phyloP scores from a whole-genome alignment of 306 rosid species.

The Hippophae tibetana region DNA sequence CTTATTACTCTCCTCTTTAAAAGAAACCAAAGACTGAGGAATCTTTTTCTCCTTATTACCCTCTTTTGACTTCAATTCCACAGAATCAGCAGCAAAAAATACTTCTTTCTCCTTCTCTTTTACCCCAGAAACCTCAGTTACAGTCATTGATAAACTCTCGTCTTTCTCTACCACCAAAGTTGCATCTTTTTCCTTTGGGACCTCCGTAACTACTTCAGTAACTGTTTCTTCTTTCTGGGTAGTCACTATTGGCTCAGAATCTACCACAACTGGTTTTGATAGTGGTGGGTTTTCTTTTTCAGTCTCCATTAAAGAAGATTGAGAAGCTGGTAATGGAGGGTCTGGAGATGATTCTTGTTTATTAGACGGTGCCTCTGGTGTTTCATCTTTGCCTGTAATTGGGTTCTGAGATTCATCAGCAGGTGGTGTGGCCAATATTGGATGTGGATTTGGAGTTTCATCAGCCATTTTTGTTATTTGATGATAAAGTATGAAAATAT shows the following conservation, averaged over 20 bases:
- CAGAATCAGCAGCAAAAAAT: slow-evolving; percentile 18
- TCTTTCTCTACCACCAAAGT: slow-evolving; percentile 19
- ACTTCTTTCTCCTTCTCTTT: slow-evolving; percentile 18
- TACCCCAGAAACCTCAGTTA: slow-evolving; percentile 4
- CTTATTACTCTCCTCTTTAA: slow-evolving; percentile 76
- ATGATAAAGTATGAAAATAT: too few species aligned
- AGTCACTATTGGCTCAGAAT: neutral
- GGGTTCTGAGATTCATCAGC: too few species aligned
- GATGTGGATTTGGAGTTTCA: too few species aligned
- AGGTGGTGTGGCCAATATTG: too few species aligned
- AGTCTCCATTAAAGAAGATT: neutral
- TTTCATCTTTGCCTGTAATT: neutral
- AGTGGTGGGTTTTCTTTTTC: slow-evolving; percentile 10
- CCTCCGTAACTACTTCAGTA: neutral
- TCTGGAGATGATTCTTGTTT: neutral
- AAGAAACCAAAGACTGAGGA: slow-evolving; percentile 42
- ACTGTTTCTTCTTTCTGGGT: slow-evolving; percentile 3
- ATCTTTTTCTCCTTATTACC: slow-evolving; percentile 17
- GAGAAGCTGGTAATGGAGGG: neutral
- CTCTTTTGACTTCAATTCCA: neutral
- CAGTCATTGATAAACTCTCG: slow-evolving; percentile 12
- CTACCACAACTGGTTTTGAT: slow-evolving; percentile 2
- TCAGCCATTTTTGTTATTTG: too few species aligned
- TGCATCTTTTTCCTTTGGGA: neutral
- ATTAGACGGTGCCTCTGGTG: neutral